A percentile compares a stretch with the other conserved stretches of the same genome.
phyloP scores from a whole-genome alignment of 805 yeast genomes.

The Suhomyces kilbournensis region DNA sequence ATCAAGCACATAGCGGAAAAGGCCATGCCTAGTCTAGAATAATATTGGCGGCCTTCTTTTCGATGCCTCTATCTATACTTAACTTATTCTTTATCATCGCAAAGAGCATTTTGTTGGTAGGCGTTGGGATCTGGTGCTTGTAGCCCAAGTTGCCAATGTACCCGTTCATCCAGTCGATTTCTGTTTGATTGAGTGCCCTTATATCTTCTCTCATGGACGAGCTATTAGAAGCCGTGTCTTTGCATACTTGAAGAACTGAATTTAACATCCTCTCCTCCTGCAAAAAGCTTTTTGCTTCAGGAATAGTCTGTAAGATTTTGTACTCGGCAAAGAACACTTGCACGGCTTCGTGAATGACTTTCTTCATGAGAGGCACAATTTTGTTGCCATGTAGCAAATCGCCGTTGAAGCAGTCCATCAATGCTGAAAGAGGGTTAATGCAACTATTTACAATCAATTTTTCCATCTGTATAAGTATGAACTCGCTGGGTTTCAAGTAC shows the following conservation, averaged over 20 bases:
- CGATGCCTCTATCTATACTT: conserved; percentile 29
- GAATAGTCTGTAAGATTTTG: conserved; percentile 20
- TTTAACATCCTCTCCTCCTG: conserved; percentile 34
- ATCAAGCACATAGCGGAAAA: conserved; percentile 22
- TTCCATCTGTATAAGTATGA: conserved; percentile 59
- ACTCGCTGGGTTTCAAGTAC: conserved; percentile 37
- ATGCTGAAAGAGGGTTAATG: conserved; percentile 79
- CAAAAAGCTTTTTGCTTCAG: conserved; percentile 30
- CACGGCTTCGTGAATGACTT: conserved; percentile 46
- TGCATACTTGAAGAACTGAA: conserved; percentile 27
- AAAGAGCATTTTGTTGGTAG: conserved; percentile 46
- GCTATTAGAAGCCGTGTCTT: conserved; percentile 52
- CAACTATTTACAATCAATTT: conserved; percentile 80
- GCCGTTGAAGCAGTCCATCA: conserved; percentile 76
- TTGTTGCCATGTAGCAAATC: conserved; percentile 50
- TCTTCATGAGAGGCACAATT: conserved; percentile 30
- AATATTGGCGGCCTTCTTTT: conserved; percentile 10
- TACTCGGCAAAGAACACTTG: conserved; percentile 38
- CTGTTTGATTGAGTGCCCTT: conserved; percentile 55
- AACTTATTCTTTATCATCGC: conserved; percentile 43
- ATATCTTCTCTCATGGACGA: conserved; percentile 75
- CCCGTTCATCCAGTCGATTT: conserved; percentile 82
- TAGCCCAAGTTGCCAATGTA: conserved; percentile 59
- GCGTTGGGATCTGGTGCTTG: conserved; percentile 41
- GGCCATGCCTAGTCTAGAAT: not conserved